phyloP scores from a whole-genome alignment of 2,329 filamentous ascomycete genomes.

The Eutypa lata region DNA sequence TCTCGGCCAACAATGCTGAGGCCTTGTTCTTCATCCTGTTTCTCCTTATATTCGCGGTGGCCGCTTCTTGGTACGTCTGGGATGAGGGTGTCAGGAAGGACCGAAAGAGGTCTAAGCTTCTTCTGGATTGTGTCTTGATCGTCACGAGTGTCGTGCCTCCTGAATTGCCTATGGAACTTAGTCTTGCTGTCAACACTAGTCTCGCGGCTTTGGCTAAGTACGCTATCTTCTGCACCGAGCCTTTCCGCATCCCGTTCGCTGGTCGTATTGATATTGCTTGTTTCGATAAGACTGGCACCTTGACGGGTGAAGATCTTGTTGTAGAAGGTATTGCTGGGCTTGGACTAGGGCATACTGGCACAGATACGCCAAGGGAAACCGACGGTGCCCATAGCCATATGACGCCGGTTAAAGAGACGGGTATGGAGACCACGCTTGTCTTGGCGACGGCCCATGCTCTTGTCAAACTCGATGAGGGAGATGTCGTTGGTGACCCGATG shows the following conservation, averaged over 20 bases:
- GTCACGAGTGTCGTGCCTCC: slow-evolving; percentile 98
- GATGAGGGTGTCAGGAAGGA: slow-evolving; percentile 91
- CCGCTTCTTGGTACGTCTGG: slow-evolving; percentile 99
- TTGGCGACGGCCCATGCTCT: slow-evolving; percentile 92
- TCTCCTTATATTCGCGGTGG: slow-evolving; percentile 91
- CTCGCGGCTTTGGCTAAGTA: slow-evolving; percentile 90
- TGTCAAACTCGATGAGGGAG: slow-evolving; percentile 93
- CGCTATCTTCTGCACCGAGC: slow-evolving; percentile 98
- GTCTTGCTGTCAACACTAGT: slow-evolving; percentile 95
- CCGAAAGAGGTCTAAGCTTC: slow-evolving; percentile 93
- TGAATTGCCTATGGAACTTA: slow-evolving; percentile 96
- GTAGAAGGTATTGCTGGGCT: slow-evolving; percentile 96
- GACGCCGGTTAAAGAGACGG: slow-evolving; percentile 65
- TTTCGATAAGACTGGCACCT: slow-evolving; percentile 96
- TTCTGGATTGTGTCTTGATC: slow-evolving; percentile 96
- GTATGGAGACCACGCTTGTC: slow-evolving; percentile 83
- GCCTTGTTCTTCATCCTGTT: slow-evolving; percentile 97
- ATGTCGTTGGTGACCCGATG: slow-evolving; percentile 98
- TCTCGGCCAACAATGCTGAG: slow-evolving; percentile 97
- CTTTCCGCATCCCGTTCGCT: slow-evolving; percentile 95
- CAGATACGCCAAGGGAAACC: slow-evolving; percentile 62
- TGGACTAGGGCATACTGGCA: slow-evolving; percentile 65
- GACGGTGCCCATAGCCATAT: slow-evolving; percentile 84
- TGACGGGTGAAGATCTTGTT: slow-evolving; percentile 94
- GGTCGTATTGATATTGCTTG: slow-evolving; percentile 94